These are phyloP conservation scores for Pinus albicaulis DNA, from an alignment of 75 land plant genomes.

Conservation along the genomic window DNA sequence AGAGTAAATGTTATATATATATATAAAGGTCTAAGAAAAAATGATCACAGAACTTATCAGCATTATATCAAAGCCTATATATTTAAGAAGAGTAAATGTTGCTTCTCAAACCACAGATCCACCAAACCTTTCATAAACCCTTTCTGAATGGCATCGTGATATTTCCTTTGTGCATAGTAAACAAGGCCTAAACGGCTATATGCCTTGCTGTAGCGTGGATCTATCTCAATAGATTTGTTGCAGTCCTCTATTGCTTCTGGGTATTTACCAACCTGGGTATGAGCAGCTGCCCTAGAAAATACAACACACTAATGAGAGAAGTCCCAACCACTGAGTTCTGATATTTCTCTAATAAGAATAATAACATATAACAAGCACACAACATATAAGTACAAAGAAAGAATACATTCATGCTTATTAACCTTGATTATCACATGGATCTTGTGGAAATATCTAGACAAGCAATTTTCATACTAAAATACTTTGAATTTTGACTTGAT, in stretches of 20 bases:
- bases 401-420: neutral
- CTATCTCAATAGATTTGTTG: constrained; percentile 59
- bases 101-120: neutral
- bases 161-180: constrained; percentile 79
- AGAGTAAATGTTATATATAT: too few relatives aligned
- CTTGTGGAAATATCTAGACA: too few relatives aligned
- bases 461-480: too few relatives aligned
- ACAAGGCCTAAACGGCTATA: constrained; percentile 84
- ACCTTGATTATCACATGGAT: neutral
- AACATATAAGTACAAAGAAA: neutral
- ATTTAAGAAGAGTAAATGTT: neutral
- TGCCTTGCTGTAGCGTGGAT: constrained; percentile 83
- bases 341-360: neutral
- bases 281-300: constrained; percentile 85
- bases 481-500: too few relatives aligned
- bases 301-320: constrained; percentile 7
- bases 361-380: neutral
- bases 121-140: constrained; percentile 75
- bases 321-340: neutral
- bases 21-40: neutral
- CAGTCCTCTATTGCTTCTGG: constrained; percentile 74
- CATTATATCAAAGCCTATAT: neutral
- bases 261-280: constrained; percentile 60
- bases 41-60: neutral
- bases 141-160: constrained; percentile 61